Conservation (phyloP, 345 rosid species). For the Brassica napus region Da-Ae NC_063451.1:47021501-47022000, state of each 20-base stretch:
- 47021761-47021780: constrained; percentile 51
- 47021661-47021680: constrained; percentile 28
- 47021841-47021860: constrained; percentile 60
- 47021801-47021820: constrained; percentile 50
- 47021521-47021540: constrained; percentile 57
- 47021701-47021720: constrained; percentile 52
- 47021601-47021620: constrained; percentile 42
- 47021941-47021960: constrained; percentile 53
- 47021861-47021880: constrained; percentile 52
- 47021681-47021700: constrained; percentile 40
- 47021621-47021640: constrained; percentile 42
- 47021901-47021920: constrained; percentile 31
- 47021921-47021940: constrained; percentile 33
- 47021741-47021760: constrained; percentile 44
- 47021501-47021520: constrained; percentile 70
- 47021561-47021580: constrained; percentile 44
- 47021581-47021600: constrained; percentile 60
- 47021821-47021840: constrained; percentile 45
- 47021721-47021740: constrained; percentile 56
- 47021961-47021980: constrained; percentile 59
- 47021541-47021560: constrained; percentile 61
- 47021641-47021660: constrained; percentile 20
- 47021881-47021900: constrained; percentile 52
- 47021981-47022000: constrained; percentile 55
- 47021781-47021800: constrained; percentile 40